A percentile compares a stretch with the other conserved stretches of the same genome.
These are phyloP conservation scores for Ulvella scutata DNA, from an alignment of 139 green algal species.

Conservation along the genomic window DNA sequence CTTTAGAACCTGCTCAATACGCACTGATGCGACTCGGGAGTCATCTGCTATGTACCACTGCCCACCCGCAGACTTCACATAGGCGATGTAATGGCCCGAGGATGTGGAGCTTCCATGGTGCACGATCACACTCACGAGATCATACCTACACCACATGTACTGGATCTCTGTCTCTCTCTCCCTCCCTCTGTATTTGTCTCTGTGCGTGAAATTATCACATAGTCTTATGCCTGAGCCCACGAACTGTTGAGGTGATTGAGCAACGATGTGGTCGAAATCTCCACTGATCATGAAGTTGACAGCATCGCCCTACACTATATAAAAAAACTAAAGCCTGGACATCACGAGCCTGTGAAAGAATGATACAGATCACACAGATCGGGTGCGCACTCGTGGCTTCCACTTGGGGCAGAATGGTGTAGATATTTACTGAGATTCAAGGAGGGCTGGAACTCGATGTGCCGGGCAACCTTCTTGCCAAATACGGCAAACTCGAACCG, in stretches of 20 bases:
- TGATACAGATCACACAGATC: no score
- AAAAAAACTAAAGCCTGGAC: no score
- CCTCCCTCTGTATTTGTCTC: no score
- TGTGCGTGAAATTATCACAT: no score
- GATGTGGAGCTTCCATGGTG: conserved; percentile 67
- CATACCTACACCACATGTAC: conserved; percentile 55
- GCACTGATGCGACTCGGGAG: conserved; percentile 25
- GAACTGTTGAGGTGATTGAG: no score
- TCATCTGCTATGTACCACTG: conserved; percentile 84
- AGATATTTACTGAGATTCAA: conserved; percentile 72
- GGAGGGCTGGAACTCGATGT: conserved; percentile 53
- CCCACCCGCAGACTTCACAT: conserved; percentile 51
- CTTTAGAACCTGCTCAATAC: conserved; percentile 40
- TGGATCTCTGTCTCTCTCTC: no score
- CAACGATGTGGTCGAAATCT: no score
- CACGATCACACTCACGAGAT: conserved; percentile 82
- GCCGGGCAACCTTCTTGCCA: conserved; percentile 67
- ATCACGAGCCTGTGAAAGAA: no score
- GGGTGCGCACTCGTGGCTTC: not conserved
- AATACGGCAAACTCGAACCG: conserved; percentile 68
- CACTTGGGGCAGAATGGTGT: not conserved
- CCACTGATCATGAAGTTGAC: no score
- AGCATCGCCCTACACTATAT: no score
- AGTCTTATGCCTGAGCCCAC: no score
- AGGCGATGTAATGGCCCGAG: conserved; percentile 82